Evolutionary conservation across 164 flowering plant genomes (phyloP).

Genomic region (Magnolia officinalis): DNA sequence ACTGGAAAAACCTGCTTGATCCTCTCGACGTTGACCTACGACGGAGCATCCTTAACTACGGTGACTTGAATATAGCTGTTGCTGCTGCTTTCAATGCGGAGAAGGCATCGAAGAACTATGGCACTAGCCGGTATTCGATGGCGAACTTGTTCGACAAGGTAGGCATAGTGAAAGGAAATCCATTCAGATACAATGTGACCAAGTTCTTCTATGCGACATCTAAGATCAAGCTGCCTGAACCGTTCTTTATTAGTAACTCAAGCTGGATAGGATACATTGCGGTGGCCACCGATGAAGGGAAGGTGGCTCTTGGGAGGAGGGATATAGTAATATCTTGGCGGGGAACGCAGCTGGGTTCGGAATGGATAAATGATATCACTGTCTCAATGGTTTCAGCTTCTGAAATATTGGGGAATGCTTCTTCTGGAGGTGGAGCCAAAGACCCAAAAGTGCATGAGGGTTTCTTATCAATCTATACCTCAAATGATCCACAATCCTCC

Average conservation of each 20-base stretch:
- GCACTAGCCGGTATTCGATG: conserved; percentile 32
- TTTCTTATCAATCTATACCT: conserved; percentile 41
- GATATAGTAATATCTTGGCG: conserved; percentile 50
- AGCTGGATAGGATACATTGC: conserved; percentile 58
- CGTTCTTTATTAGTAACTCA: conserved; percentile 34
- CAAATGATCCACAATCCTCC: conserved; percentile 30
- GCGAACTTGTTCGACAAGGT: conserved; percentile 25
- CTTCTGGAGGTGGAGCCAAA: neutral
- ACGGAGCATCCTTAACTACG: conserved; percentile 41
- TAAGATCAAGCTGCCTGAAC: conserved; percentile 24
- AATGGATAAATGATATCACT: conserved; percentile 38
- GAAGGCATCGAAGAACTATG: conserved; percentile 32
- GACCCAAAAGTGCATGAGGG: conserved; percentile 35
- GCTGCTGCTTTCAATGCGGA: conserved; percentile 38
- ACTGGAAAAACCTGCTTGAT: conserved; percentile 53
- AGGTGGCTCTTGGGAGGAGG: conserved; percentile 33
- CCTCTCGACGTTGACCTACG: conserved; percentile 63
- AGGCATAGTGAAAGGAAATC: conserved; percentile 19
- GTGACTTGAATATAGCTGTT: conserved; percentile 35
- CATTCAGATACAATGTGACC: conserved; percentile 26
- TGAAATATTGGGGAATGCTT: conserved; percentile 9
- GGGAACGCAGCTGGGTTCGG: conserved; percentile 28
- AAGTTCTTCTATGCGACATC: conserved; percentile 46
- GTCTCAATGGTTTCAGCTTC: conserved; percentile 30
- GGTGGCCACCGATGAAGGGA: conserved; percentile 53